phyloP scores from a whole-genome alignment of 164 flowering plant species.

The Stephania yunnanensis region DNA sequence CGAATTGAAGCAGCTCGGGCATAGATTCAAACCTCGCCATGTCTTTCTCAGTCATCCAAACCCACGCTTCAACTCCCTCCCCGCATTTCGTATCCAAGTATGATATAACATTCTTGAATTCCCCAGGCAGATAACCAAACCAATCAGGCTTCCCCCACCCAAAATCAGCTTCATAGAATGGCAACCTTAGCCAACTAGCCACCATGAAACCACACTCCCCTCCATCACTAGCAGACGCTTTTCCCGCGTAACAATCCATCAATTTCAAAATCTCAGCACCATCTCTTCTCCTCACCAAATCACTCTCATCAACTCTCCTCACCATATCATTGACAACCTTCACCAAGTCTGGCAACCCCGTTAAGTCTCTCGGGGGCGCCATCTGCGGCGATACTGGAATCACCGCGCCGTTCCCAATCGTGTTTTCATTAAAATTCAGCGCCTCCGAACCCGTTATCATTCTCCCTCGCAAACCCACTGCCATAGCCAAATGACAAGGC shows the following conservation, averaged over 20 bases:
- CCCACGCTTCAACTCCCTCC: slow-evolving; percentile 3
- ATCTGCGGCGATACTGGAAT: too few species aligned
- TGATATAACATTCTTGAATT: not conserved
- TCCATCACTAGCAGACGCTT: too few species aligned
- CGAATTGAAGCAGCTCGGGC: not conserved
- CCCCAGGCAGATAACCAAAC: not conserved
- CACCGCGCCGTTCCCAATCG: too few species aligned
- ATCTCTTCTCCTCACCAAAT: too few species aligned
- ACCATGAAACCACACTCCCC: not conserved
- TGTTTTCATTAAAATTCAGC: too few species aligned
- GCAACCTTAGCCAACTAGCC: slow-evolving; percentile 1
- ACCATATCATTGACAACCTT: too few species aligned
- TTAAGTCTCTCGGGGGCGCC: too few species aligned
- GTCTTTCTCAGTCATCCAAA: not conserved
- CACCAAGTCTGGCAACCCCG: too few species aligned
- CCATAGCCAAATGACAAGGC: not conserved
- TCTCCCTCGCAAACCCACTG: not conserved
- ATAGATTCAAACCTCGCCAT: slow-evolving; percentile 3
- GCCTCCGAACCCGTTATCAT: too few species aligned
- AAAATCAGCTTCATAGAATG: slow-evolving; percentile 2
- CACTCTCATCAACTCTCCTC: too few species aligned
- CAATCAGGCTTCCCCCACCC: slow-evolving; percentile 6
- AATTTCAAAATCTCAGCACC: not conserved
- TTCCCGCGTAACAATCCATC: not conserved
- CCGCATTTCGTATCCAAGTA: slow-evolving; percentile 4